Evolutionary conservation across 2,329 filamentous ascomycete species (phyloP), one percentile per base, ranked within the genome.

Genomic region (Parafenestella ontariensis): DNA sequence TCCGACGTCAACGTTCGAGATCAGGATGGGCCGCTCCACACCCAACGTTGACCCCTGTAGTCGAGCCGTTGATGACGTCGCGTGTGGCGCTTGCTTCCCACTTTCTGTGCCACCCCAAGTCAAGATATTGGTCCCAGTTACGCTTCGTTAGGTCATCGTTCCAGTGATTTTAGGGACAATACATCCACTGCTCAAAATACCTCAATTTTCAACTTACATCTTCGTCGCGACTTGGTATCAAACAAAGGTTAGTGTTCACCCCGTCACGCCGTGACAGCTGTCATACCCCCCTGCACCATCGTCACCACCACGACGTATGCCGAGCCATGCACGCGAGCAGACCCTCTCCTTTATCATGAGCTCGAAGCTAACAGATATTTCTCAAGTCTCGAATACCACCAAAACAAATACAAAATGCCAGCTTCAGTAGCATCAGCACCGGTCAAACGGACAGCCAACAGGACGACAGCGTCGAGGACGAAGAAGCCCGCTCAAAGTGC

Each of bases 351-450:
- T 29, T 1, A 33, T 39, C 24, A 31, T 36, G 9, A 43, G 31
- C 36, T 44, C 20, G 23, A 47, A 37, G 8, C 51, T 58, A 52
- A 59, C 45, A 36, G n/a, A 40, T 4, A 17, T 44, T 34, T 34
- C 1, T n/a, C 13, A n/a, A 34, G 31, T n/a, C 1, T 34, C 13
- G 13, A 6, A 15, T 8, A n/a, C 20, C 9, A 40, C 10, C 36
- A 6, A 36, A 49, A 23, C 28, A 52, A 11, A 13, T n/a, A 21
- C 61, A 65, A 55, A 18, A 74, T 74, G 71, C 70, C 72, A 36
- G 70, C 72, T 49, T 74, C 72, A 39, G 69, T 74, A 45, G 72
- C 69, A 33, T 73, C 69, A 6, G 66, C 70, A 26, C 71, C 70
- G 20, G 68, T 69, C 7, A 66, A 71, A 48, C 72, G 70, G 55